Percentiles rank a stretch among this genome's conserved stretches.
Evolutionary conservation across 1,139 yeast species (phyloP).

Genomic region (Komagataea norvegica): DNA sequence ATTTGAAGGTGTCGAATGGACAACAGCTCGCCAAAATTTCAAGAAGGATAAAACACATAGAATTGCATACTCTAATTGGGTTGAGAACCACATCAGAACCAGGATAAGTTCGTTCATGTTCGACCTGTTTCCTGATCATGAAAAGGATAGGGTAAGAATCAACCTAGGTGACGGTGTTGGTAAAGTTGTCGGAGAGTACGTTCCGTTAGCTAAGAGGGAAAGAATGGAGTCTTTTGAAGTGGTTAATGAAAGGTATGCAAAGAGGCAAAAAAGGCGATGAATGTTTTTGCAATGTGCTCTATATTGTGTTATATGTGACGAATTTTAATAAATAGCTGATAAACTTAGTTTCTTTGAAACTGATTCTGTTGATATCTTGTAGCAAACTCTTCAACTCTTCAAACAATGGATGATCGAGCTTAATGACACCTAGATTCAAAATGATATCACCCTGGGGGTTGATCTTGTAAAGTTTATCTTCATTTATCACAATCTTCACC

Average conservation of each 20-base stretch:
- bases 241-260: slow-evolving; percentile 60
- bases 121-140: slow-evolving; percentile 22
- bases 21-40: slow-evolving; percentile 18
- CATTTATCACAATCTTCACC: background rate
- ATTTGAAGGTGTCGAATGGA: slow-evolving; percentile 69
- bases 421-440: background rate
- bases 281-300: no score
- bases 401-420: background rate
- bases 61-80: slow-evolving; percentile 27
- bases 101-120: slow-evolving; percentile 28
- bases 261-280: slow-evolving; percentile 21
- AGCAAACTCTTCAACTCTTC: background rate
- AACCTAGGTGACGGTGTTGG: slow-evolving; percentile 75
- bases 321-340: background rate
- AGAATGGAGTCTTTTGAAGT: slow-evolving; percentile 58
- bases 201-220: slow-evolving; percentile 54
- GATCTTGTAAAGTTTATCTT: background rate
- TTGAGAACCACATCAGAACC: slow-evolving; percentile 36
- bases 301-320: background rate
- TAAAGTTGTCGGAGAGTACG: slow-evolving; percentile 49
- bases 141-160: slow-evolving; percentile 36
- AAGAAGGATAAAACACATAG: slow-evolving; percentile 23
- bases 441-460: background rate
- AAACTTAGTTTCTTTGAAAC: background rate
- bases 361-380: background rate